A percentile compares a stretch with the other conserved stretches of the same genome.
Conservation (phyloP, 495 filamentous ascomycete genomes). For the Penicillium robsamsonii region DNA sequence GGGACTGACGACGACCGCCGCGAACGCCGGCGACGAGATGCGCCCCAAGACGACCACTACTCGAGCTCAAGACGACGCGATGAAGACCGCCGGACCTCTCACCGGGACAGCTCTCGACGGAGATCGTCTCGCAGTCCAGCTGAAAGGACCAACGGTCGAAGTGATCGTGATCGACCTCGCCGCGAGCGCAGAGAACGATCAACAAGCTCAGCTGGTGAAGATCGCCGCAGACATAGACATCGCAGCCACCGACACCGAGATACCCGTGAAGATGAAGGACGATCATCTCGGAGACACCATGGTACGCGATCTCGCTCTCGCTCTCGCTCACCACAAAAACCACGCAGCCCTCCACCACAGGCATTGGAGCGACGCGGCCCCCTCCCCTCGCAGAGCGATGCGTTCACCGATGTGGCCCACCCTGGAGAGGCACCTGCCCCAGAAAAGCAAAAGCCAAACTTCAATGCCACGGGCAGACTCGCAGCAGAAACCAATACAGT, state of each 20-base stretch:
- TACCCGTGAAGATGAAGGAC: constrained; percentile 26
- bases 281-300: constrained; percentile 29
- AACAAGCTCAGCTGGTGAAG: constrained; percentile 24
- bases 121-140: constrained; percentile 29
- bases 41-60: constrained; percentile 22
- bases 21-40: constrained; percentile 23
- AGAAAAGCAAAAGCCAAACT: constrained; percentile 88
- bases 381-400: constrained; percentile 66
- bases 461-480: constrained; percentile 71
- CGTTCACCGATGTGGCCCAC: constrained; percentile 56
- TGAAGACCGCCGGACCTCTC: constrained; percentile 32
- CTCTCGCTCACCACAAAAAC: constrained; percentile 36
- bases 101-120: constrained; percentile 25
- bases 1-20: constrained; percentile 20
- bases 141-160: constrained; percentile 16
- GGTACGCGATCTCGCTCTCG: constrained; percentile 30
- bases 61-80: constrained; percentile 33
- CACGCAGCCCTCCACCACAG: constrained; percentile 27
- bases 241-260: constrained; percentile 33
- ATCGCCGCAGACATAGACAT: constrained; percentile 31
- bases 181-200: constrained; percentile 31
- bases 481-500: constrained; percentile 88
- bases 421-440: constrained; percentile 33
- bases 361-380: constrained; percentile 50
- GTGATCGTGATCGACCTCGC: constrained; percentile 26